Base-by-base conservation (phyloP, 2,329 filamentous ascomycete species). In the Xylariaceae sp. region DNA sequence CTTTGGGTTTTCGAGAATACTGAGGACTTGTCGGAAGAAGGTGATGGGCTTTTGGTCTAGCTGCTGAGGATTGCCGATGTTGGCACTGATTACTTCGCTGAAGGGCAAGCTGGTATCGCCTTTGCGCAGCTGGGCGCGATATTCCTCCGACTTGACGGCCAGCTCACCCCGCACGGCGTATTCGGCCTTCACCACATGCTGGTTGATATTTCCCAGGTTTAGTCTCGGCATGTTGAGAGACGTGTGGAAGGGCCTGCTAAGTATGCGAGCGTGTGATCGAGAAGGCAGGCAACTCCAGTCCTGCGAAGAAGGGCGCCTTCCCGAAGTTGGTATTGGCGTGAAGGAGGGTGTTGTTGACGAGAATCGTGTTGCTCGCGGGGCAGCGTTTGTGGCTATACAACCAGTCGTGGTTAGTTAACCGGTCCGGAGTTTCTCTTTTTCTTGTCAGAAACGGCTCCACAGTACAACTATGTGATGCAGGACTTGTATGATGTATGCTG, bases 21-120 rank as follows among this genome's bases (percentile, higher is more conserved):
- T 94, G 57, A 92, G 76, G 18, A 98, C 92, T 69, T 98, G 90
- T 54, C 92, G 83, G 79, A 98, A 96, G 74, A 96, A 98, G 53
- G 92, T 98, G 57, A 98, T 90, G 57, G 92, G 92, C 74, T 97
- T 94, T 75, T 98, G 92, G 68, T 96, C 92, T 48, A 98, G 80
- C 69, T 98, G 92, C 68, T 98, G 92, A 3, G 92, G 92, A 71
- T 98, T 98, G 60, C 92, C 92, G 59, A 98, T 98, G 70, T 98
- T 98, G 67, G 92, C 92, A 48, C 86, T 89, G 68, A 98, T 90
- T 65, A 98, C 83, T 44, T 88, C 76, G 55, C 86, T 74, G 65
- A 98, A 98, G 34, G 92, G 90, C 35, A 97, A 73, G 57, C 63
- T 62, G 42, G 57, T 63, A 52, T 58, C 73, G 54, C 75, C 78